A percentile compares a stretch with the other conserved stretches of the same genome.
phyloP scores from a whole-genome alignment of 768 basidiomycete species.

The Termitomyces heimii region DNA sequence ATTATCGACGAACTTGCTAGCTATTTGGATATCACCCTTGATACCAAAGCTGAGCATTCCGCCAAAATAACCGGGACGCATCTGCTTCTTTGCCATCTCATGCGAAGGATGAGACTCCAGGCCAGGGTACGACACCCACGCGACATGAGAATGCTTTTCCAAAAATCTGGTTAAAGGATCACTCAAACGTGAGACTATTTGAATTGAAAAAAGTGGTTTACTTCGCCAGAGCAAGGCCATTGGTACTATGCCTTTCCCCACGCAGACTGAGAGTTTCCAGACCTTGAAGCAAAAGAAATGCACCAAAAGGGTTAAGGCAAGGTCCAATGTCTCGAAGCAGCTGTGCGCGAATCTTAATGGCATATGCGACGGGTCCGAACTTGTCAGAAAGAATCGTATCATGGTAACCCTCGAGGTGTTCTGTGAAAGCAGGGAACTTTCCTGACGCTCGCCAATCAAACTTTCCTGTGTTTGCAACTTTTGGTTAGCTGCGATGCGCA shows the following conservation, averaged over 20 bases:
- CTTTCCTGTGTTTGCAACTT: slow-evolving; percentile 32
- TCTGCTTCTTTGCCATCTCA: slow-evolving; percentile 45
- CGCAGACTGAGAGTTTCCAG: slow-evolving; percentile 73
- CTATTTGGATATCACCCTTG: slow-evolving; percentile 45
- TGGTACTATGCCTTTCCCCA: slow-evolving; percentile 64
- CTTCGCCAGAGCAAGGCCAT: slow-evolving; percentile 63
- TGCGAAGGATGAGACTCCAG: slow-evolving; percentile 58
- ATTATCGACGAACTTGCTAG: slow-evolving; percentile 61
- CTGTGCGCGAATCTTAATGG: slow-evolving; percentile 57
- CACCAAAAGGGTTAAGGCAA: slow-evolving; percentile 61
- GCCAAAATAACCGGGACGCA: slow-evolving; percentile 53
- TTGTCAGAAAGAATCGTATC: slow-evolving; percentile 61
- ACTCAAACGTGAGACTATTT: slow-evolving; percentile 5
- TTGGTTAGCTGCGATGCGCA: slow-evolving; percentile 2
- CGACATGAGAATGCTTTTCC: slow-evolving; percentile 55
- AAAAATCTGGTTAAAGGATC: slow-evolving; percentile 37
- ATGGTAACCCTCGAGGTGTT: slow-evolving; percentile 72
- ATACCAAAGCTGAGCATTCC: slow-evolving; percentile 79
- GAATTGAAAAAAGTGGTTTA: slow-evolving; percentile 16
- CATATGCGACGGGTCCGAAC: slow-evolving; percentile 61
- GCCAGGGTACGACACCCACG: slow-evolving; percentile 80
- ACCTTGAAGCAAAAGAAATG: slow-evolving; percentile 73
- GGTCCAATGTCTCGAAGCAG: slow-evolving; percentile 66
- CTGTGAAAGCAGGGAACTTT: slow-evolving; percentile 69
- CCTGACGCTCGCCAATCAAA: slow-evolving; percentile 70